A percentile compares a stretch with the other conserved stretches of the same genome.
These are phyloP conservation scores for Neopestalotiopsis sp. DNA, from an alignment of 2,329 filamentous ascomycete genomes.

Conservation along the genomic window DNA sequence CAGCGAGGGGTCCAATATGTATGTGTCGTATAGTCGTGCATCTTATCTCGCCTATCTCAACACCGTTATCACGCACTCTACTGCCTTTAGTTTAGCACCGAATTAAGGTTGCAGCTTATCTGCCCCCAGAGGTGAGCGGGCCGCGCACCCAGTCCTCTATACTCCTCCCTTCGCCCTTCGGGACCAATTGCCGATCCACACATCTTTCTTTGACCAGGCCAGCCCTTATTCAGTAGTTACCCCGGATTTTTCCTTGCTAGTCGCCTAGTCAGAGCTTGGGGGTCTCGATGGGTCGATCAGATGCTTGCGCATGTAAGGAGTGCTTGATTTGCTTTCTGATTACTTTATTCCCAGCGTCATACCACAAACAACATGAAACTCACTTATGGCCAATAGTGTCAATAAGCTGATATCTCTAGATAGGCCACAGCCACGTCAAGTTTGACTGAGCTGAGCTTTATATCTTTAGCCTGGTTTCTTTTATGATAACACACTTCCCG, in stretches of 20 bases:
- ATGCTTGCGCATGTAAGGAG: background rate
- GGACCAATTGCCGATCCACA: background rate
- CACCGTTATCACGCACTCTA: background rate
- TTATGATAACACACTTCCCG: too few relatives aligned
- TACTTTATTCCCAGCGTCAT: too few relatives aligned
- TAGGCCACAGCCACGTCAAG: too few relatives aligned
- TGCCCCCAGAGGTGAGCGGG: background rate
- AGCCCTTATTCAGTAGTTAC: background rate
- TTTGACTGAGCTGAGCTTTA: too few relatives aligned
- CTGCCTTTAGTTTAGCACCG: background rate
- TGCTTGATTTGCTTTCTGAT: background rate
- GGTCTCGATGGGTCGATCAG: background rate
- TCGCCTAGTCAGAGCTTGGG: background rate
- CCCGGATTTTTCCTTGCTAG: background rate
- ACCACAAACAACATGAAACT: too few relatives aligned
- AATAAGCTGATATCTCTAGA: too few relatives aligned
- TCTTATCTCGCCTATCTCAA: background rate
- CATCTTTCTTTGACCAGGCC: background rate
- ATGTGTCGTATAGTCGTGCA: background rate
- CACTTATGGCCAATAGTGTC: too few relatives aligned
- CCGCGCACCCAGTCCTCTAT: background rate
- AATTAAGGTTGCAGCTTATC: constrained; percentile 1
- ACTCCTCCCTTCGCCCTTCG: background rate
- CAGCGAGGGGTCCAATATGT: background rate
- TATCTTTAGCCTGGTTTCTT: too few relatives aligned